A percentile compares a stretch with the other conserved stretches of the same genome.
Conservation (phyloP, 2,329 filamentous ascomycete genomes). For the Lachnellula willkommii region DNA sequence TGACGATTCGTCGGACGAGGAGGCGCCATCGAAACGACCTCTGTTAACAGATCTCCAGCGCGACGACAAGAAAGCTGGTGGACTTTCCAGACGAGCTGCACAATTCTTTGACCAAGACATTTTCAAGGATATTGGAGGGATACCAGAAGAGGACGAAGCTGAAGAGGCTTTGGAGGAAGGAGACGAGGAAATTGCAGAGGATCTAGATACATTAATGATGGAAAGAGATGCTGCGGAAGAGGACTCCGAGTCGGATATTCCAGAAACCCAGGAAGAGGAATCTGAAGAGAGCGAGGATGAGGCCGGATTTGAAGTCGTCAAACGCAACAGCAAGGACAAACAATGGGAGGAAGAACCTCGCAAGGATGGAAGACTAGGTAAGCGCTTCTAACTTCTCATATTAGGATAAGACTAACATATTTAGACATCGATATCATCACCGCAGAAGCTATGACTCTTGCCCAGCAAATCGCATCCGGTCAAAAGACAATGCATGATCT, state of each 20-base stretch:
- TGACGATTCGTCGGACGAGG: conserved; percentile 55
- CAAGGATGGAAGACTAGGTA: conserved; percentile 59
- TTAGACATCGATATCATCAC: conserved; percentile 96
- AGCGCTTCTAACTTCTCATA: conserved; percentile 17
- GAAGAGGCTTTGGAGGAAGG: conserved; percentile 35
- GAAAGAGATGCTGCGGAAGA: conserved; percentile 31
- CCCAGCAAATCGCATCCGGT: conserved; percentile 83
- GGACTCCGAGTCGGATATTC: conserved; percentile 22
- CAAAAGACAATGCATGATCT: conserved; percentile 74
- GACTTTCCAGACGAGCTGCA: conserved; percentile 77
- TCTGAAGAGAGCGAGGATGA: conserved; percentile 33
- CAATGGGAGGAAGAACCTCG: conserved; percentile 63
- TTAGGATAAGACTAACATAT: conserved; percentile 16
- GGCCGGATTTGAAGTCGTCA: conserved; percentile 59
- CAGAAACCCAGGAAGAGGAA: conserved; percentile 34
- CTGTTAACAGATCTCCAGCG: conserved; percentile 60
- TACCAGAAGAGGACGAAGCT: conserved; percentile 52
- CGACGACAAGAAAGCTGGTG: conserved; percentile 44
- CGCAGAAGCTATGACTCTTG: conserved; percentile 97
- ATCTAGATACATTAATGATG: conserved; percentile 31
- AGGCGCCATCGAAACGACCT: conserved; percentile 37
- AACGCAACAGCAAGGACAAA: conserved; percentile 44
- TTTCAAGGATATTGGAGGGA: conserved; percentile 74
- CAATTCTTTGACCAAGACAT: conserved; percentile 94
- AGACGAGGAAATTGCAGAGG: conserved; percentile 38